A percentile compares a stretch with the other conserved stretches of the same genome.
phyloP scores from a whole-genome alignment of 2,329 filamentous ascomycete species.

The Rhynchosporium agropyri region DNA sequence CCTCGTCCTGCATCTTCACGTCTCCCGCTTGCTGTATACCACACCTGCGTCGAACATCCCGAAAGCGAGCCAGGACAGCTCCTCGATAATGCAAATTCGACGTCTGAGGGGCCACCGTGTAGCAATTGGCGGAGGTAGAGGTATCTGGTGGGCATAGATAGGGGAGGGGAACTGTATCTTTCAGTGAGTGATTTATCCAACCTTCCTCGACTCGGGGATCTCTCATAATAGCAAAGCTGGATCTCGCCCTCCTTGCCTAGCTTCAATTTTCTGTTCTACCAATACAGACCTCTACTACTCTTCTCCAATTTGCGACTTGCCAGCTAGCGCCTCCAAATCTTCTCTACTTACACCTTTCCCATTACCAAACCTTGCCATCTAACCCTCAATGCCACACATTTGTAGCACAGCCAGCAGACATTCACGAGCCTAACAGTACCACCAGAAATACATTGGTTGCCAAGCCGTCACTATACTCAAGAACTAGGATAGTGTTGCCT shows the following conservation, averaged over 20 bases:
- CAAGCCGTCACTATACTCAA: neutral
- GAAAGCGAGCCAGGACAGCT: neutral
- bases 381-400: neutral
- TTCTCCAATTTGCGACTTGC: neutral
- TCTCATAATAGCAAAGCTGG: too few species aligned
- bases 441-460: neutral
- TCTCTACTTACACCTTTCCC: neutral
- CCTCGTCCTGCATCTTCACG: neutral
- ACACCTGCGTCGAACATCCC: too few species aligned
- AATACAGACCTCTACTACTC: neutral
- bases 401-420: neutral
- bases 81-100: slow-evolving; percentile 8
- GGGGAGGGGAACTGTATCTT: neutral
- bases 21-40: neutral
- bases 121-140: neutral
- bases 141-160: neutral
- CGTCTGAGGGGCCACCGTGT: neutral
- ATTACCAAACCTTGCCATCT: neutral
- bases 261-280: too few species aligned
- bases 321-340: neutral
- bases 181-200: too few species aligned
- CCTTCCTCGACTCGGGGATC: too few species aligned
- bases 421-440: neutral
- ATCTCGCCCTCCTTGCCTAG: too few species aligned
- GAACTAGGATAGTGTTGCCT: neutral